Evolutionary conservation across 2,329 filamentous ascomycete genomes (phyloP), one percentile per base, ranked within the genome.

Genomic region (Alternaria viburni): DNA sequence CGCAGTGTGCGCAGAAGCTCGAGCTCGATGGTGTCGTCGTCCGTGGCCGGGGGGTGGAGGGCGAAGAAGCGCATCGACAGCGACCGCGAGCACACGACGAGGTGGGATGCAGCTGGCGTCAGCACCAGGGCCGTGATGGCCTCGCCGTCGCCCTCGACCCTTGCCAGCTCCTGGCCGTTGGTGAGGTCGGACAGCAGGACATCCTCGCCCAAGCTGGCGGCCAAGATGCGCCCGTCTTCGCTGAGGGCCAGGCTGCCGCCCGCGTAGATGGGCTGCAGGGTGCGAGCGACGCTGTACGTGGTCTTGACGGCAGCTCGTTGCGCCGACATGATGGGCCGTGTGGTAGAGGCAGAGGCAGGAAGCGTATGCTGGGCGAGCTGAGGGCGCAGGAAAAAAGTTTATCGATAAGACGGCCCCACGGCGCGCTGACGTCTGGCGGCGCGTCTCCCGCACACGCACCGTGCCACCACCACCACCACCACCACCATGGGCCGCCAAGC

Each of bases 71-170:
- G 91, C 93, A 98, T 96, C 7, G 93, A 94, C 58, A 97, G 86
- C n/a, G 95, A 98, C 70, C 95, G 90, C 17, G 96, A 99, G 83
- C 94, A 98, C 70, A 96, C 84, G 68, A 97, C 89, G 59, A 98
- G 87, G 80, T 97, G 93, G 25, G 93, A 93, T 9, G 90, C 93
- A 65, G 92, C 93, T 1, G 94, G 93, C 0, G 95, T 96, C 70
- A 99, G 80, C 47, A 87, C 88, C 57, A 96, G 79, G 4, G 91
- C 92, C 28, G 93, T 96, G 64, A 96, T 90, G 15, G 87, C 80
- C 78, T 96, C 93, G 62, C 84, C 85, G 72, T 87, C 85, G 69
- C 95, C 95, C 84, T 98, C 95, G 72, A 98, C 89, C 71, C 90
- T 89, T 30, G 90, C 92, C 63, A 98, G 85, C 78, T 96, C 91